Conservation (phyloP, 2,329 filamentous ascomycete species). For the Stenocarpella maydis region DNA sequence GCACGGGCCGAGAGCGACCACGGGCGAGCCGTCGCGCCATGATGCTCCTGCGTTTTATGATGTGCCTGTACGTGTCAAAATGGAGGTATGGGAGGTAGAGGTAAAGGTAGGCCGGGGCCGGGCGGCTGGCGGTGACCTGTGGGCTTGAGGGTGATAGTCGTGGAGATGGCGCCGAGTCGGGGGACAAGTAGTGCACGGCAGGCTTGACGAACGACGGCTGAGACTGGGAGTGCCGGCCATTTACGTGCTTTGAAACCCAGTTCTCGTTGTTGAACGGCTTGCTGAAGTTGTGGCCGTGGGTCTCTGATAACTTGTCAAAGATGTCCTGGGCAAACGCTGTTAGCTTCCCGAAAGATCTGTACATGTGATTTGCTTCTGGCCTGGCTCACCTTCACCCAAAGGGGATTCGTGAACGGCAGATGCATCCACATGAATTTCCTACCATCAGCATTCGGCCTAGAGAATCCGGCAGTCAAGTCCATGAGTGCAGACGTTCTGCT, state of each 20-base stretch:
- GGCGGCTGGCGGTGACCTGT: slow-evolving; percentile 19
- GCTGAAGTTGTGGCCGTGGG: slow-evolving; percentile 48
- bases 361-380: background rate
- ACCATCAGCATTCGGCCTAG: slow-evolving; percentile 47
- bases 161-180: slow-evolving; percentile 42
- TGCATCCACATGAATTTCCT: slow-evolving; percentile 67
- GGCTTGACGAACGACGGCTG: slow-evolving; percentile 51
- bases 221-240: slow-evolving; percentile 49
- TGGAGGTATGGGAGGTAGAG: slow-evolving; percentile 68
- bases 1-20: slow-evolving; percentile 64
- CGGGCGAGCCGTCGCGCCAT: slow-evolving; percentile 61
- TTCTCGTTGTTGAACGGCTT: slow-evolving; percentile 52
- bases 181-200: slow-evolving; percentile 47
- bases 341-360: slow-evolving; percentile 38
- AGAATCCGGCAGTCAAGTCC: slow-evolving; percentile 50
- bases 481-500: slow-evolving; percentile 39
- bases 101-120: slow-evolving; percentile 50
- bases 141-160: slow-evolving; percentile 36
- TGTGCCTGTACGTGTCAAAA: slow-evolving; percentile 68
- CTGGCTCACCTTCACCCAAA: slow-evolving; percentile 61
- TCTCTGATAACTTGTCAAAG: slow-evolving; percentile 55
- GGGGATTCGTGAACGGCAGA: slow-evolving; percentile 63
- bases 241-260: slow-evolving; percentile 51
- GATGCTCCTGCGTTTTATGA: slow-evolving; percentile 63
- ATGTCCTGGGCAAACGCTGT: slow-evolving; percentile 36